Evolutionary conservation across 2,329 filamentous ascomycete species (phyloP).

Genomic region (Colletotrichum sidae): DNA sequence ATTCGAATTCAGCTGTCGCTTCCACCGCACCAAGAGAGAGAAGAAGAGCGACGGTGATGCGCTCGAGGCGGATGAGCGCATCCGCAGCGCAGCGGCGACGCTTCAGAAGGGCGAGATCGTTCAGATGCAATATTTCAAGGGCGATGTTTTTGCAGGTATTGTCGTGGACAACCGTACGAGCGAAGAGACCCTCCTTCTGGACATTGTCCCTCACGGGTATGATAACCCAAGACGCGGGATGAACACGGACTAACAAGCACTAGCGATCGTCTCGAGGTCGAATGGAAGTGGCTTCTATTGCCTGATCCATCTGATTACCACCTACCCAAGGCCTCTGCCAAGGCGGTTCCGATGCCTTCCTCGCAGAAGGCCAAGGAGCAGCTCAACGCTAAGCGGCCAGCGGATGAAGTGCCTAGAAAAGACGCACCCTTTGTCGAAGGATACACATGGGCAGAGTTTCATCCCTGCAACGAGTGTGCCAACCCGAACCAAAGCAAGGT

Average conservation of each 20-base stretch:
- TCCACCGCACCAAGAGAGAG: conserved; percentile 89
- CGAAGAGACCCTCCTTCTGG: conserved; percentile 82
- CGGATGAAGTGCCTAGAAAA: conserved; percentile 71
- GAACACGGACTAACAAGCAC: conserved; percentile 52
- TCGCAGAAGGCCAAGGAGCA: conserved; percentile 72
- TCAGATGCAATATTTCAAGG: conserved; percentile 85
- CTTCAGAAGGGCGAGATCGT: conserved; percentile 81
- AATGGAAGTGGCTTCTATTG: conserved; percentile 87
- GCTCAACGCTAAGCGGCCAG: conserved; percentile 73
- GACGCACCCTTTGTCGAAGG: conserved; percentile 76
- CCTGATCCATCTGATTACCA: conserved; percentile 77
- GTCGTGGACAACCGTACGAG: conserved; percentile 84
- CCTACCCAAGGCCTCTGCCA: conserved; percentile 79
- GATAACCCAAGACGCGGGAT: conserved; percentile 11
- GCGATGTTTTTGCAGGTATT: conserved; percentile 90
- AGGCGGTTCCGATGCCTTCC: conserved; percentile 77
- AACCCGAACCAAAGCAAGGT: conserved; percentile 75
- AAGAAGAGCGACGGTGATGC: conserved; percentile 77
- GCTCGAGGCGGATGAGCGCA: conserved; percentile 76
- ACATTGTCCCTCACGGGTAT: conserved; percentile 87
- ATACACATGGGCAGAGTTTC: conserved; percentile 84
- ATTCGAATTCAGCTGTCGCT: conserved; percentile 93
- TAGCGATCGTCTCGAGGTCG: conserved; percentile 80
- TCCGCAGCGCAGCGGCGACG: conserved; percentile 74
- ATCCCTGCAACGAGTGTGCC: conserved; percentile 63